Evolutionary conservation across 495 filamentous ascomycete genomes (phyloP), one percentile per base, ranked within the genome.

Genomic region (Hypoxylon perforatum): DNA sequence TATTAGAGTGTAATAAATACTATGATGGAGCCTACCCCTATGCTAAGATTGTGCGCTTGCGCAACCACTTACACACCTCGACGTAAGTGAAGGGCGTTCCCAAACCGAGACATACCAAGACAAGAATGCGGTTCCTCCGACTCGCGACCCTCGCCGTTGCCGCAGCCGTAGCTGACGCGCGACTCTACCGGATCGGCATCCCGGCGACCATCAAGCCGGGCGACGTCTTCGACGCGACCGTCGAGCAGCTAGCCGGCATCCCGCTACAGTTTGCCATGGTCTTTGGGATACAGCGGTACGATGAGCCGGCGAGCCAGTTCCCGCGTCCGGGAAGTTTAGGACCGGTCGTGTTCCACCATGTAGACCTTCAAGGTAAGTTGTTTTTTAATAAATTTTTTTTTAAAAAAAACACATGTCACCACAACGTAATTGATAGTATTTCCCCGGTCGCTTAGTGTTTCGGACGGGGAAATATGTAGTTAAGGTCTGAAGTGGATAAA

Each of bases 121-220:
- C 17, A 10, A 22, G 23, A 7, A 46, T 46, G 44, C 14, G 15
- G 28, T 17, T 10, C 9, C 28, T 28, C 36, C 15, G 28, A 36
- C 3, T 28, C 9, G 48, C 48, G 19, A 17, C 33, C 6, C 15
- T 17, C 48, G 15, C 30, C 17, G 9, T 52, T 7, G 48, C 51
- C 14, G 51, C 36, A 7, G 36, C 36, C 6, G 36, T 15, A 10
- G 25, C 47, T 1, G 36, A 41, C 2, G 35, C 51, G 18, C 35
- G 51, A 15, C 36, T 28, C 36, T 55, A 56, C 36, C 21, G 51
- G 21, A 56, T 55, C 41, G 50, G 42, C 7, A 48, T 62, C 10
- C 59, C 42, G 21, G 33, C 41, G 14, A 28, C 50, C 15, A 49
- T 62, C 19, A 54, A 55, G 19, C 50, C 50, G 17, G 59, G 59